These are phyloP conservation scores for Leccinum subgranulosum DNA, from an alignment of 768 basidiomycete genomes.

Conservation along the genomic window DNA sequence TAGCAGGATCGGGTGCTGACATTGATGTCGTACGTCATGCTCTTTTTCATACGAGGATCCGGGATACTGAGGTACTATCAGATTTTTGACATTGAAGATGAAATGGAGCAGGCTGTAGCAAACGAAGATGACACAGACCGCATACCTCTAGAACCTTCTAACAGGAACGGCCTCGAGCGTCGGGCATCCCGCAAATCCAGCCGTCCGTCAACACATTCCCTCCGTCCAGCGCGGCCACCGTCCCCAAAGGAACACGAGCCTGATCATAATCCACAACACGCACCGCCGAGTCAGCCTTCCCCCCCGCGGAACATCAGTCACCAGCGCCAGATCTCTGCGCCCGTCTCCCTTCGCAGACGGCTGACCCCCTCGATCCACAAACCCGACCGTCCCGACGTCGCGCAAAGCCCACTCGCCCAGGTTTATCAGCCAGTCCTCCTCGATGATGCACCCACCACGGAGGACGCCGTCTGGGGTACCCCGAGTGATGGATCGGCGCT, in stretches of 20 bases:
- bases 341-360: constrained; percentile 20
- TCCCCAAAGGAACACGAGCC: constrained; percentile 21
- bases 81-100: constrained; percentile 81
- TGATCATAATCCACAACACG: constrained; percentile 2
- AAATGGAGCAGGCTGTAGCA: constrained; percentile 25
- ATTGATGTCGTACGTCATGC: constrained; percentile 62
- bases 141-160: constrained; percentile 11
- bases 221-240: constrained; percentile 14
- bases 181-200: constrained; percentile 33
- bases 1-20: constrained; percentile 68
- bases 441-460: constrained; percentile 40
- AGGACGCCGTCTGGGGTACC: constrained; percentile 15
- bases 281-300: constrained; percentile 2
- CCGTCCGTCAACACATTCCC: constrained; percentile 31
- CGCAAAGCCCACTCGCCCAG: constrained; percentile 63
- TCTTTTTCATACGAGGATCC: background rate
- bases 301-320: constrained; percentile 6
- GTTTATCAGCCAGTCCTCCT: constrained; percentile 66
- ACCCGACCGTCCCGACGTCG: constrained; percentile 22
- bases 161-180: constrained; percentile 17
- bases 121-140: constrained; percentile 8
- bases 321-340: constrained; percentile 12
- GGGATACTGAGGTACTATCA: constrained; percentile 24
- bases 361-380: constrained; percentile 17
- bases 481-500: too few species aligned